Evolutionary conservation across 2,329 filamentous ascomycete genomes (phyloP).

Genomic region (Pezicula radicicola): DNA sequence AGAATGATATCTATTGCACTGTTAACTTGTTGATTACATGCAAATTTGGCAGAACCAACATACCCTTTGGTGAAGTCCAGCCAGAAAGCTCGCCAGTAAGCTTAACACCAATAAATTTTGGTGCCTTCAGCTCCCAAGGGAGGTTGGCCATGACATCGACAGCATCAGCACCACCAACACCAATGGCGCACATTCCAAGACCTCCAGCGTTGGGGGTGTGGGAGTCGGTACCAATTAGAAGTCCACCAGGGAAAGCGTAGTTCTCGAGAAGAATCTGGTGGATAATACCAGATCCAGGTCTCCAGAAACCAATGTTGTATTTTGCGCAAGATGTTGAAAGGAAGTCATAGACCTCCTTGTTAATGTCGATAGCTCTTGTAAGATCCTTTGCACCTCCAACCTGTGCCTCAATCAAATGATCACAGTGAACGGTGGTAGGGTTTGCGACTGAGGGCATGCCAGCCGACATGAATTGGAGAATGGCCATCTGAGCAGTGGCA

Average conservation of each 20-base stretch:
- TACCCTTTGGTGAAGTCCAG: constrained; percentile 92
- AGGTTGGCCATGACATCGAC: constrained; percentile 98
- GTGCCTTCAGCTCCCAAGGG: constrained; percentile 97
- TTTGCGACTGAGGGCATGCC: constrained; percentile 95
- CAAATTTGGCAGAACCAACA: constrained; percentile 25
- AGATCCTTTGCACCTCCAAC: constrained; percentile 92
- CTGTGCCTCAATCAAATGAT: constrained; percentile 99
- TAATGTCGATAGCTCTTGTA: constrained; percentile 83
- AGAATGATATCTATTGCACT: constrained; percentile 76
- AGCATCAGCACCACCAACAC: constrained; percentile 96
- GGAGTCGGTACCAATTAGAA: constrained; percentile 96
- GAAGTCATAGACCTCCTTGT: constrained; percentile 99
- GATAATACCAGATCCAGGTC: constrained; percentile 96
- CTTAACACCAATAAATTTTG: constrained; percentile 94
- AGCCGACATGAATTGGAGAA: constrained; percentile 99
- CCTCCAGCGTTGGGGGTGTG: constrained; percentile 97
- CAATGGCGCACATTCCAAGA: constrained; percentile 91
- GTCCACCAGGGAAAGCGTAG: constrained; percentile 97
- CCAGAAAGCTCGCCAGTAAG: constrained; percentile 85
- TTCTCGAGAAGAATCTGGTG: constrained; percentile 99
- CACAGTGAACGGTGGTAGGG: constrained; percentile 94
- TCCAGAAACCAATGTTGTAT: constrained; percentile 99
- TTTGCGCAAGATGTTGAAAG: constrained; percentile 90
- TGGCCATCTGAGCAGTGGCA: constrained; percentile 99
- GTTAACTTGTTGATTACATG: constrained; percentile 6